Base-by-base conservation (phyloP, 2,329 filamentous ascomycete species). In the Fusarium sp. region DNA sequence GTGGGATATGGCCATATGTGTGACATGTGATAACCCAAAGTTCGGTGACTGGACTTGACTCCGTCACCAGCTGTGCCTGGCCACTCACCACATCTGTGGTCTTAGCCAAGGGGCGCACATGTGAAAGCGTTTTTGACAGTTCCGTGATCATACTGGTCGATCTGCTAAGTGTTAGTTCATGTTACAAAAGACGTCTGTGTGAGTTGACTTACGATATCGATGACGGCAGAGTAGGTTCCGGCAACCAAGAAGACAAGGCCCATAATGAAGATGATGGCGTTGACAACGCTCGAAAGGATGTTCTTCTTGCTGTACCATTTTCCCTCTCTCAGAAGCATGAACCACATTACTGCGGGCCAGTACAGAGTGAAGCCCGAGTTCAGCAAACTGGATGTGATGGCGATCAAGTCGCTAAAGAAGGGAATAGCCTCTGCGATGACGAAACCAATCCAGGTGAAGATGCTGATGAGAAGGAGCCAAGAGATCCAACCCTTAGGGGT, bases 391-490 rank as follows among this genome's bases (percentile, higher is more conserved):
- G 84, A 86, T 55, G 78, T 82, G 72, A 86, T 84, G 45, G 84
- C 82, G 15, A 94, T 82, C 46, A 94, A 82, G 46, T 91, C 85
- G 66, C 88, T 88, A 82, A 94, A 94, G 78, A 91, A 90, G 2
- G 92, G 92, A 54, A 94, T 91, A 1, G 90, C 88, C 75, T 92
- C 88, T 85, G 90, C 89, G 21, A 91, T 60, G 14, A 91, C 57
- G 10, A 75, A 76, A 9, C 74, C 74, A 1, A 76, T 29, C 63
- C 72, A 65, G 83, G 91, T 93, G 38, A 91, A 79, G 44, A 79
- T 72, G 2, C 85, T 79, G 41, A 89, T 87, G 23, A 93, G 86
- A 4, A 72, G 82, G 6, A 90, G 75, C 92, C 92, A 93, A 5
- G 81, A 80, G 52, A 79, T 69, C 82, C 83, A 84, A 10, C 82